phyloP scores from a whole-genome alignment of 768 basidiomycete genomes.

The Strobilomyces dryophilus region DNA sequence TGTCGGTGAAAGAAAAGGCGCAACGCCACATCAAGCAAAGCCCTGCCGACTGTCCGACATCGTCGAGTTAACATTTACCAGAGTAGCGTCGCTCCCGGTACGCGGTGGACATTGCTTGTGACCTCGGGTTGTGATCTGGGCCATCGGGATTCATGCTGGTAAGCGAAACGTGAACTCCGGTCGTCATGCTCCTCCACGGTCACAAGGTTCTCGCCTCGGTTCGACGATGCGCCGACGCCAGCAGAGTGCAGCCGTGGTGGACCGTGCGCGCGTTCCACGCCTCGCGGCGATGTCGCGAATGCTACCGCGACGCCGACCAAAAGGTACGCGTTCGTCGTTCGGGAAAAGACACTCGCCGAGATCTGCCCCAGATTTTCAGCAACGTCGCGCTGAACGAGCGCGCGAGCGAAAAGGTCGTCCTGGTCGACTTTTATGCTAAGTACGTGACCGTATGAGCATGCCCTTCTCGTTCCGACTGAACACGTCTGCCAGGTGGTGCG shows the following conservation, averaged over 20 bases:
- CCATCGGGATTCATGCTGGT: neutral
- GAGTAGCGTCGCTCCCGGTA: too few species aligned
- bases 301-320: constrained; percentile 44
- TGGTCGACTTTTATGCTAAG: constrained; percentile 84
- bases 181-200: constrained; percentile 14
- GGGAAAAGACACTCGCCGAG: neutral
- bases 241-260: constrained; percentile 23
- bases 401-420: constrained; percentile 48
- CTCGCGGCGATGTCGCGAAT: constrained; percentile 29
- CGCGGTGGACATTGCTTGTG: too few species aligned
- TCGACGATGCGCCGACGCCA: constrained; percentile 4
- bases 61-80: too few species aligned
- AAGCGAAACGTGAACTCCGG: neutral
- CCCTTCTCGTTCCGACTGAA: constrained; percentile 4
- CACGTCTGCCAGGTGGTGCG: constrained; percentile 59
- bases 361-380: constrained; percentile 32
- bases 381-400: constrained; percentile 26
- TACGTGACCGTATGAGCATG: constrained; percentile 33
- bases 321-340: constrained; percentile 32
- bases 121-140: too few species aligned
- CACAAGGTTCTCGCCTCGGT: constrained; percentile 1
- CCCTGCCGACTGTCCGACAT: neutral
- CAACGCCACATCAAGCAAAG: constrained; percentile 1
- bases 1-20: neutral
- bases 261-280: constrained; percentile 35